Conservation (phyloP, 2,329 filamentous ascomycete genomes). For the Talaromyces sp. region DNA sequence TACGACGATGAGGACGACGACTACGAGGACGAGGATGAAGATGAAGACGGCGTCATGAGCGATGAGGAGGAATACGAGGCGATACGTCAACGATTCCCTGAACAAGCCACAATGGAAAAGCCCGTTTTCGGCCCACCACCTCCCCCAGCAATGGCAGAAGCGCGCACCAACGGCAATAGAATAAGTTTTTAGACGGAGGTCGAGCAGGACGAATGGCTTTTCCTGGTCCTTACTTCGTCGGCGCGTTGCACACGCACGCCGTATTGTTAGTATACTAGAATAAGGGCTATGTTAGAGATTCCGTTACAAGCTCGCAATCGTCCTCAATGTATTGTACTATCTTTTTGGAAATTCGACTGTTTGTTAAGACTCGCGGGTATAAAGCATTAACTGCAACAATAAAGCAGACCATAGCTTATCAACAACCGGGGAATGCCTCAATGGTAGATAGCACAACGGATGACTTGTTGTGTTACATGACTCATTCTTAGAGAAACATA, state of each 20-base stretch:
- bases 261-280: slow-evolving; percentile 16
- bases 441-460: neutral
- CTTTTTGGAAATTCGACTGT: neutral
- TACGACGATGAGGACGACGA: slow-evolving; percentile 60
- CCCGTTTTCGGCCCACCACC: slow-evolving; percentile 52
- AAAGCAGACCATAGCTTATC: neutral
- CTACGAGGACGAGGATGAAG: slow-evolving; percentile 62
- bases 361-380: neutral
- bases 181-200: slow-evolving; percentile 21
- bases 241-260: neutral
- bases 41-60: slow-evolving; percentile 62
- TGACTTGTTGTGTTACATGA: neutral
- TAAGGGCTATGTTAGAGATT: slow-evolving; percentile 3
- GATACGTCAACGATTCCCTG: slow-evolving; percentile 33
- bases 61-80: slow-evolving; percentile 53
- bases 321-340: slow-evolving; percentile 15
- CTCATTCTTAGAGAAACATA: neutral
- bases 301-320: neutral
- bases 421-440: neutral
- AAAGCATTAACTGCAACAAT: neutral
- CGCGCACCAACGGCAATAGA: slow-evolving; percentile 47
- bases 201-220: neutral
- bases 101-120: slow-evolving; percentile 36
- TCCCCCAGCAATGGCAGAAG: slow-evolving; percentile 50
- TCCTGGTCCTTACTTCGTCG: neutral